Evolutionary conservation across 768 basidiomycete genomes (phyloP).

Genomic region (Tricholoma hemisulphureum): DNA sequence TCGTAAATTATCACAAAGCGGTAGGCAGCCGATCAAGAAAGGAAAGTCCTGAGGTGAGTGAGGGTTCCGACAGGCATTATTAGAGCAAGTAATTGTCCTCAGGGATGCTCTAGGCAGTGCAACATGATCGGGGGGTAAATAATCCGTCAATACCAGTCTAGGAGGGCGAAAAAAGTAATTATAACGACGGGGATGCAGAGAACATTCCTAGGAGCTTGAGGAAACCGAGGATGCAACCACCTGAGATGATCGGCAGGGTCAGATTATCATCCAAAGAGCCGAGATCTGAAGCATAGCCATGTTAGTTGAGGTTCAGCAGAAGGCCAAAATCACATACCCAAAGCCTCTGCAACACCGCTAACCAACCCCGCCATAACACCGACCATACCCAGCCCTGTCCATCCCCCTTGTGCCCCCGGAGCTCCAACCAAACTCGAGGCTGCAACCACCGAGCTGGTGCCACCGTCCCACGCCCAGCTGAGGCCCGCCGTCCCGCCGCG

Average conservation of each 20-base stretch:
- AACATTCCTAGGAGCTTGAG: slow-evolving; percentile 39
- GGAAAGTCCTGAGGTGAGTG: background rate
- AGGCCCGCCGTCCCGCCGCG: slow-evolving; percentile 30
- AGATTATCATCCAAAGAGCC: slow-evolving; percentile 87
- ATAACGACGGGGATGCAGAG: slow-evolving; percentile 16
- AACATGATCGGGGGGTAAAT: background rate
- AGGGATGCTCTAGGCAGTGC: background rate
- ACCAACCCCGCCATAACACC: slow-evolving; percentile 71
- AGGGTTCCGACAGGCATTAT: background rate
- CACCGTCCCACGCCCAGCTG: slow-evolving; percentile 58
- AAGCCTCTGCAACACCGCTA: slow-evolving; percentile 83
- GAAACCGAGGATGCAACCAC: slow-evolving; percentile 53
- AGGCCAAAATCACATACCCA: slow-evolving; percentile 54
- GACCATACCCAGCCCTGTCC: slow-evolving; percentile 53
- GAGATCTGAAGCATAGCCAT: slow-evolving; percentile 53
- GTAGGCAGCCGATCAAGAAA: no score
- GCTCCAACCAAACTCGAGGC: slow-evolving; percentile 15
- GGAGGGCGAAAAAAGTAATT: background rate
- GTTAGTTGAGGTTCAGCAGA: slow-evolving; percentile 7
- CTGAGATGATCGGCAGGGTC: slow-evolving; percentile 84
- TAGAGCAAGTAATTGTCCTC: background rate
- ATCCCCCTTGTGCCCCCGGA: slow-evolving; percentile 32
- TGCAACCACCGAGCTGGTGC: slow-evolving; percentile 36
- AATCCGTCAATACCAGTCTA: background rate
- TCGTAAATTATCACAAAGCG: no score